Percentiles rank a stretch among this genome's conserved stretches.
phyloP scores from a whole-genome alignment of 257 asterid genomes.

The Ophiorrhiza pumila region DNA sequence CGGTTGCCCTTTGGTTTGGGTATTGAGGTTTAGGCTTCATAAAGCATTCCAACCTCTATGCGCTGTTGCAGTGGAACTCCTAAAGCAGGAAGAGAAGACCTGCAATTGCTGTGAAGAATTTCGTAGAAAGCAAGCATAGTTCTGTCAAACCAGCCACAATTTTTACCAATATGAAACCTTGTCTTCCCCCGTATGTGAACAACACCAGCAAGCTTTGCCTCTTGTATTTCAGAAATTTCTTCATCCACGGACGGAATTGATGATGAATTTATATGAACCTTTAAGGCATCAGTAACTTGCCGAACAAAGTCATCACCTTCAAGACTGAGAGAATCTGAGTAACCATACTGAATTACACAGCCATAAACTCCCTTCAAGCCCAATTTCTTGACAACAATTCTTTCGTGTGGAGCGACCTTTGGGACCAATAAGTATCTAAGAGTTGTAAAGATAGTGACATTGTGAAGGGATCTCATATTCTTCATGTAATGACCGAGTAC shows the following conservation, averaged over 20 bases:
- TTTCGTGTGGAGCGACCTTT: constrained; percentile 27
- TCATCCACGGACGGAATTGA: constrained; percentile 1
- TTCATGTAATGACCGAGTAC: constrained; percentile 36
- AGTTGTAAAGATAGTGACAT: constrained; percentile 31
- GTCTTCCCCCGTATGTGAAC: constrained; percentile 39
- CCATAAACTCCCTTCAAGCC: constrained; percentile 30
- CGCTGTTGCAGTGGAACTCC: constrained; percentile 28
- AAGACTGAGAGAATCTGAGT: constrained; percentile 28
- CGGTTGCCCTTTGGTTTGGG: too few relatives aligned
- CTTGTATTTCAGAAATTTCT: constrained; percentile 27
- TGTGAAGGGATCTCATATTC: constrained; percentile 31
- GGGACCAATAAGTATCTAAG: constrained; percentile 30
- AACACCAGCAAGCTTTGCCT: constrained; percentile 34
- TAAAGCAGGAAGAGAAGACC: constrained; percentile 35
- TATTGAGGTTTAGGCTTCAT: constrained; percentile 35
- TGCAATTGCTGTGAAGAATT: constrained; percentile 33
- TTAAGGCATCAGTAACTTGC: constrained; percentile 22
- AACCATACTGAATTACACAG: constrained; percentile 33
- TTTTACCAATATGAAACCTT: constrained; percentile 30
- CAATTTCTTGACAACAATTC: constrained; percentile 23
- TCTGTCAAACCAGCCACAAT: constrained; percentile 39
- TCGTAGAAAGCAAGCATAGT: constrained; percentile 44
- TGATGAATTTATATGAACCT: constrained; percentile 12
- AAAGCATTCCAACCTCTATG: constrained; percentile 40
- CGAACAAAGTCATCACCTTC: constrained; percentile 27